These are phyloP conservation scores for Suhomyces emberorum DNA, from an alignment of 805 yeast genomes.

Conservation along the genomic window DNA sequence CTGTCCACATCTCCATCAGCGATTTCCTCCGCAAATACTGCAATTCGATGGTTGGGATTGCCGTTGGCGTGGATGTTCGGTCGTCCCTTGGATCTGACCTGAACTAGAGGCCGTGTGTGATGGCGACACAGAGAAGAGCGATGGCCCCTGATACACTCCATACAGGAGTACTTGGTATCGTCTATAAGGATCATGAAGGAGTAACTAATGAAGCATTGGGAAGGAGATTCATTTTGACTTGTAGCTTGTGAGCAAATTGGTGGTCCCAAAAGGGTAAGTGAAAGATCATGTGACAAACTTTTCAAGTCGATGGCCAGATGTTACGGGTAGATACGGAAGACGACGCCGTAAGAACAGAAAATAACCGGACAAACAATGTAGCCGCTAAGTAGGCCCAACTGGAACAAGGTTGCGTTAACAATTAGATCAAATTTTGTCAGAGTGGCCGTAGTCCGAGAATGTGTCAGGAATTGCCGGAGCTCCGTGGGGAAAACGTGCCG, in stretches of 20 bases:
- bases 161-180: slow-evolving; percentile 78
- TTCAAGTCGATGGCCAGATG: no score
- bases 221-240: background rate
- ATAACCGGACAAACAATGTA: no score
- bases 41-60: slow-evolving; percentile 52
- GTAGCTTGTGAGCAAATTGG: background rate
- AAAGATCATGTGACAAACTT: background rate
- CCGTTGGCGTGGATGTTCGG: slow-evolving; percentile 59
- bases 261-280: background rate
- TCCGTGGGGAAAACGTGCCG: no score
- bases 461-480: no score
- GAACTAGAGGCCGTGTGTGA: slow-evolving; percentile 71
- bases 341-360: no score
- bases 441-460: no score
- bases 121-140: slow-evolving; percentile 86
- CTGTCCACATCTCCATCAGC: background rate
- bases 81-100: slow-evolving; percentile 87
- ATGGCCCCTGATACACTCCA: slow-evolving; percentile 89
- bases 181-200: slow-evolving; percentile 68
- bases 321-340: no score
- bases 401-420: no score
- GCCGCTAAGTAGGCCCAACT: no score
- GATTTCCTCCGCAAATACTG: slow-evolving; percentile 51
- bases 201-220: background rate
- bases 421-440: no score